Percentiles rank a stretch among this genome's conserved stretches.
Evolutionary conservation across 192 early-diverging fungal genomes (phyloP).

Genomic region (Globomyces pollinis-pini): DNA sequence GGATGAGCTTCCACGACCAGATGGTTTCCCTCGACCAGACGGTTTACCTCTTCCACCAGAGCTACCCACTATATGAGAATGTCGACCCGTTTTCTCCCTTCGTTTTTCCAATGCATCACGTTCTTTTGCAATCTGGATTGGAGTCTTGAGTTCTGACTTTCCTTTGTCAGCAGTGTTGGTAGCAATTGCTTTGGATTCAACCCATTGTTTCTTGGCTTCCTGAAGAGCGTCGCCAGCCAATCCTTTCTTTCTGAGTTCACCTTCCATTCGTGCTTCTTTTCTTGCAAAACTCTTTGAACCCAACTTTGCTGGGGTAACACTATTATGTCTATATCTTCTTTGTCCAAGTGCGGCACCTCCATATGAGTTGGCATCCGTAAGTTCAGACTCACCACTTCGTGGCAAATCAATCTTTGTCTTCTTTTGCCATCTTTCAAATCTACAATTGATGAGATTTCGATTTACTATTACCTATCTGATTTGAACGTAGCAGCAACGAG

Average conservation of each 20-base stretch:
- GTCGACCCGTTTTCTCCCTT: slow-evolving; percentile 66
- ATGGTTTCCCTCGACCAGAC: too few species aligned
- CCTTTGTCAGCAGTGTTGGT: slow-evolving; percentile 19
- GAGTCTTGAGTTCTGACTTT: slow-evolving; percentile 71
- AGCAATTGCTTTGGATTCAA: slow-evolving; percentile 10
- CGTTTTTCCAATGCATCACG: slow-evolving; percentile 63
- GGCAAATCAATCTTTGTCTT: slow-evolving; percentile 76
- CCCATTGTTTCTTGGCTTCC: too few species aligned
- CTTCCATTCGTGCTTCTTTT: slow-evolving; percentile 21
- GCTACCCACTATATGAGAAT: slow-evolving; percentile 8
- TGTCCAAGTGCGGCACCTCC: slow-evolving; percentile 1
- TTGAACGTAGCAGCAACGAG: slow-evolving; percentile 83
- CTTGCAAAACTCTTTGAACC: slow-evolving; percentile 28
- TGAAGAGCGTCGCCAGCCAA: slow-evolving; percentile 31
- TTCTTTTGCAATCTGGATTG: slow-evolving; percentile 72
- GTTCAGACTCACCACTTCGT: slow-evolving; percentile 78
- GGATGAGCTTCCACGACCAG: too few species aligned
- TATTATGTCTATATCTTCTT: slow-evolving; percentile 70
- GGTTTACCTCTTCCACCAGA: too few species aligned
- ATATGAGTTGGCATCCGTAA: slow-evolving; percentile 27
- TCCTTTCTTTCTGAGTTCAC: slow-evolving; percentile 13
- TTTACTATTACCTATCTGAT: slow-evolving; percentile 52
- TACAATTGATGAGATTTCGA: slow-evolving; percentile 14
- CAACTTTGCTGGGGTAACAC: slow-evolving; percentile 60
- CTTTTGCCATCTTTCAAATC: slow-evolving; percentile 87